Percentiles rank a stretch among this genome's conserved stretches.
Evolutionary conservation across 495 filamentous ascomycete species (phyloP).

Genomic region (Tuber microsphaerosporum): DNA sequence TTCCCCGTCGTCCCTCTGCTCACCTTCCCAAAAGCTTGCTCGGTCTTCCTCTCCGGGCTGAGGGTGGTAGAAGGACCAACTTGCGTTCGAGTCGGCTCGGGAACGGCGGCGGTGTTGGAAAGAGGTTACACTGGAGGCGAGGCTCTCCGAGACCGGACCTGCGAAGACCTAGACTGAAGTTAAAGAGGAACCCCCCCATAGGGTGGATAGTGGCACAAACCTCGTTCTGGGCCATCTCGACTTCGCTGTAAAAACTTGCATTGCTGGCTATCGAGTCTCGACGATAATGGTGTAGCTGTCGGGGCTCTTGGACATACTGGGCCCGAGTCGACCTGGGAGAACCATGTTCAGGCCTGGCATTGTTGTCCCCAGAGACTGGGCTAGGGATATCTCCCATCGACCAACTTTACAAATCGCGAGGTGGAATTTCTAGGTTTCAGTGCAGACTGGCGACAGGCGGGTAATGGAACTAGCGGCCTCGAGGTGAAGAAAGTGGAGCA

Average conservation of each 20-base stretch:
- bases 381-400: neutral
- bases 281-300: conserved; percentile 44
- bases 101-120: conserved; percentile 70
- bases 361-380: neutral
- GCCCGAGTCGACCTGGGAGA: neutral
- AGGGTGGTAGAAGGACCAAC: conserved; percentile 75
- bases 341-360: neutral
- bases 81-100: conserved; percentile 74
- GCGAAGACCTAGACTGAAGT: conserved; percentile 63
- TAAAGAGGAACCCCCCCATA: neutral
- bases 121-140: conserved; percentile 79
- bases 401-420: neutral
- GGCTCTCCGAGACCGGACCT: conserved; percentile 87
- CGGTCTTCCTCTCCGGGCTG: conserved; percentile 50
- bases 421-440: neutral
- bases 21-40: conserved; percentile 46
- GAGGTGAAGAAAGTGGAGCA: neutral
- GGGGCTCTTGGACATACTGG: neutral
- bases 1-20: conserved; percentile 47
- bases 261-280: conserved; percentile 72
- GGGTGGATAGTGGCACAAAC: conserved; percentile 45
- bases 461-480: neutral
- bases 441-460: neutral
- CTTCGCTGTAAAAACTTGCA: conserved; percentile 79
- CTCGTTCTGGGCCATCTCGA: conserved; percentile 99